phyloP scores from a whole-genome alignment of 2,329 filamentous ascomycete species.

The Sclerotinia subarctica region DNA sequence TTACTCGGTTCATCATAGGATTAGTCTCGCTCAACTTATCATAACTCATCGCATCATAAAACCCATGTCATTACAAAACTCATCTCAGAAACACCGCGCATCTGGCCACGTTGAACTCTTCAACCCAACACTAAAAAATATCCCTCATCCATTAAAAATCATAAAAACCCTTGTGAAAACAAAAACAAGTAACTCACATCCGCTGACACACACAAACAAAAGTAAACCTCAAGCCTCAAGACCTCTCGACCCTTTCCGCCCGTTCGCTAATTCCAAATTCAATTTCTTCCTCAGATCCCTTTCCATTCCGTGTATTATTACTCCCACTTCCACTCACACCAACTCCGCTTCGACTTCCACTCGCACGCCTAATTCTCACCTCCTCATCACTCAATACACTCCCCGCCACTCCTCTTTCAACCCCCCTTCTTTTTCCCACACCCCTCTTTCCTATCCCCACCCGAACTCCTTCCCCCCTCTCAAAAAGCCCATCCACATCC shows the following conservation, averaged over 20 bases:
- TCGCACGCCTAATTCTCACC: not conserved
- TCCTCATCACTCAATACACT: not conserved
- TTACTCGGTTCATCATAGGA: no score
- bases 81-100: no score
- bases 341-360: not conserved
- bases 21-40: no score
- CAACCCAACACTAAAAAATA: not conserved
- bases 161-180: not conserved
- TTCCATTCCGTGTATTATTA: not conserved
- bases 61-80: no score
- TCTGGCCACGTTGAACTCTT: no score
- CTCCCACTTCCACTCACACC: not conserved
- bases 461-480: not conserved
- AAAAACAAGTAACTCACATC: not conserved
- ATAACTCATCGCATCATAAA: not conserved
- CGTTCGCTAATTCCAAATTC: not conserved
- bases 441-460: no score
- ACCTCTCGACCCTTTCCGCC: not conserved
- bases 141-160: not conserved
- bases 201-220: not conserved
- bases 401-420: not conserved
- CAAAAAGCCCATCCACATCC: slow-evolving; percentile 49
- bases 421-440: not conserved
- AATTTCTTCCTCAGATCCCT: not conserved
- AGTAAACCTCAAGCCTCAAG: not conserved